Evolutionary conservation across 129 eudicot species (phyloP).

Genomic region (Oenanthe sinensis): DNA sequence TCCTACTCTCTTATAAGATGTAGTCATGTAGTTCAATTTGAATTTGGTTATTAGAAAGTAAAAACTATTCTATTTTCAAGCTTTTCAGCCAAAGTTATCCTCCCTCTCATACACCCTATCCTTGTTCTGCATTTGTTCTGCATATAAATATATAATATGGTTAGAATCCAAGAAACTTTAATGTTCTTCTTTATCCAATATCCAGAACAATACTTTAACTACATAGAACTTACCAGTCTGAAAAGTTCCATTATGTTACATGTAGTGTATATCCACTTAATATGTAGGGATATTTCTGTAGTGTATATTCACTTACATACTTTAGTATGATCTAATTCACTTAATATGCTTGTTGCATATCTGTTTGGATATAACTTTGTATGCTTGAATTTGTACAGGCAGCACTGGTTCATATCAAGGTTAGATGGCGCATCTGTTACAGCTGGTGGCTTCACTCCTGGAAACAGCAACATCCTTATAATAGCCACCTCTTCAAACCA

Average conservation of each 20-base stretch:
- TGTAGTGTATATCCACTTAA: background rate
- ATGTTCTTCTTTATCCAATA: background rate
- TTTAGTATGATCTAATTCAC: background rate
- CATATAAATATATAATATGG: background rate
- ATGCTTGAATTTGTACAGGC: slow-evolving; percentile 37
- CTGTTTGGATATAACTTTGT: background rate
- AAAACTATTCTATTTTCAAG: background rate
- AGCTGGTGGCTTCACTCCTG: slow-evolving; percentile 80
- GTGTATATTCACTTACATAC: background rate
- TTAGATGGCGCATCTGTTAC: slow-evolving; percentile 90
- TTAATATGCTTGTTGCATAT: background rate
- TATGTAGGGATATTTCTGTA: too few species aligned
- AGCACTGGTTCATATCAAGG: slow-evolving; percentile 93
- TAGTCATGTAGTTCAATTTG: background rate
- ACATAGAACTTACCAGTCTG: background rate
- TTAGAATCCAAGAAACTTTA: background rate
- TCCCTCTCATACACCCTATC: background rate
- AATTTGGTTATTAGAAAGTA: background rate
- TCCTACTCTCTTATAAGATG: background rate
- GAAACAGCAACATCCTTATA: slow-evolving; percentile 66
- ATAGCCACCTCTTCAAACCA: slow-evolving; percentile 85
- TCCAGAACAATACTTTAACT: background rate
- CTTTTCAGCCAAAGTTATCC: background rate
- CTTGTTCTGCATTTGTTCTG: slow-evolving; percentile 2
- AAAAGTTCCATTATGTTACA: background rate